Evolutionary conservation across 495 filamentous ascomycete species (phyloP).

Genomic region (Cercophora sp.): DNA sequence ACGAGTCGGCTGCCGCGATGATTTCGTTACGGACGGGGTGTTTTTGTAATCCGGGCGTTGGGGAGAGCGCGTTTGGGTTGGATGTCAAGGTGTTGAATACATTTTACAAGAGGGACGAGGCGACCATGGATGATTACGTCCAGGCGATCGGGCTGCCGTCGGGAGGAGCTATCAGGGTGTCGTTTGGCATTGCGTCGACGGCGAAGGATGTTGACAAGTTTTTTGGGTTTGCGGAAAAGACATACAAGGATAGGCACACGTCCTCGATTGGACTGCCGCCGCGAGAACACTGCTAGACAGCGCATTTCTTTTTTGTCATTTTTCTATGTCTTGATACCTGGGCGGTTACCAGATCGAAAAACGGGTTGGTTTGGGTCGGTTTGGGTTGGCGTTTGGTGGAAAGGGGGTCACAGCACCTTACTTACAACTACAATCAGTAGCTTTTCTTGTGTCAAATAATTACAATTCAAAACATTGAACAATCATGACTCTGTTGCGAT

Average conservation of each 20-base stretch:
- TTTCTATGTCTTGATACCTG: too few relatives aligned
- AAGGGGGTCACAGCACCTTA: too few relatives aligned
- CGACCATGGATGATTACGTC: conserved; percentile 20
- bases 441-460: too few relatives aligned
- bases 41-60: conserved; percentile 59
- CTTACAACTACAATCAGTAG: too few relatives aligned
- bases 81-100: neutral
- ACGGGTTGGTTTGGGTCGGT: too few relatives aligned
- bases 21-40: conserved; percentile 58
- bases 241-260: conserved; percentile 29
- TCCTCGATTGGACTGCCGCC: conserved; percentile 1
- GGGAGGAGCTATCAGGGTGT: conserved; percentile 28
- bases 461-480: too few relatives aligned
- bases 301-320: neutral
- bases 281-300: conserved; percentile 1
- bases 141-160: conserved; percentile 15
- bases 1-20: conserved; percentile 31
- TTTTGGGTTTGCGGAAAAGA: conserved; percentile 27
- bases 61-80: conserved; percentile 25
- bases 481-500: too few relatives aligned
- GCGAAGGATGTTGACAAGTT: conserved; percentile 27
- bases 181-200: conserved; percentile 31
- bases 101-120: conserved; percentile 2
- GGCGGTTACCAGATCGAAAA: too few relatives aligned
- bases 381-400: too few relatives aligned